Conservation (phyloP, 345 rosid species). For the Iberis pinnata region DNA sequence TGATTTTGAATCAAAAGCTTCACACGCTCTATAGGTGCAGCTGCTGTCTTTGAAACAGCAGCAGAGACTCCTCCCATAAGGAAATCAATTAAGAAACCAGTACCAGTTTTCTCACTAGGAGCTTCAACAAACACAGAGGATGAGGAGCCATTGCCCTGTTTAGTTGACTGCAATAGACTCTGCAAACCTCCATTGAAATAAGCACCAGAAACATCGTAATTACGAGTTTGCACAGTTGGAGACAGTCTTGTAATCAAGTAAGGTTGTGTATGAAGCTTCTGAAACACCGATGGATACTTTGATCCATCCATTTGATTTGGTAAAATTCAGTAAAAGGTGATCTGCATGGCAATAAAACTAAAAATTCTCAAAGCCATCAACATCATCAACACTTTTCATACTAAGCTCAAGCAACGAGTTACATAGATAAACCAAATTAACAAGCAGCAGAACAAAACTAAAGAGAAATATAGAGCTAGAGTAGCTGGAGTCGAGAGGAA, state of each 20-base stretch:
- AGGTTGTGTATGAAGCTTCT: conserved; percentile 49
- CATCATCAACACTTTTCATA: too few relatives aligned
- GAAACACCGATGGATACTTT: conserved; percentile 44
- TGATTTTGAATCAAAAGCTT: conserved; percentile 87
- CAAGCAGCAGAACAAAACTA: too few relatives aligned
- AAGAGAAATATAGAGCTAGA: too few relatives aligned
- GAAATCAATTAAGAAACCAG: conserved; percentile 70
- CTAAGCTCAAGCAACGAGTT: neutral
- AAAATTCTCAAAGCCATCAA: too few relatives aligned
- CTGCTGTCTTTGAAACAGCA: conserved; percentile 80
- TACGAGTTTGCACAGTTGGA: conserved; percentile 26
- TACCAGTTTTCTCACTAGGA: conserved; percentile 62
- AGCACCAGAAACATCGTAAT: conserved; percentile 16
- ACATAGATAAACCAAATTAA: neutral
- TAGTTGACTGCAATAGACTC: conserved; percentile 30
- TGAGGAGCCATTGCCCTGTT: conserved; percentile 25
- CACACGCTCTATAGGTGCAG: conserved; percentile 85
- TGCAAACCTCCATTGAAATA: conserved; percentile 35
- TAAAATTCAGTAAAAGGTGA: neutral
- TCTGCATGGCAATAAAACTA: conserved; percentile 5
- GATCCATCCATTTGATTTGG: conserved; percentile 49
- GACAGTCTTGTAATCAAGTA: conserved; percentile 36
- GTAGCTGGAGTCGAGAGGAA: neutral
- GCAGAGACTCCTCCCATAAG: conserved; percentile 90
- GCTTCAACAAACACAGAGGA: conserved; percentile 46